These are phyloP conservation scores for Oropetium thomaeum DNA, from an alignment of 176 grass and related monocot species.

Conservation along the genomic window DNA sequence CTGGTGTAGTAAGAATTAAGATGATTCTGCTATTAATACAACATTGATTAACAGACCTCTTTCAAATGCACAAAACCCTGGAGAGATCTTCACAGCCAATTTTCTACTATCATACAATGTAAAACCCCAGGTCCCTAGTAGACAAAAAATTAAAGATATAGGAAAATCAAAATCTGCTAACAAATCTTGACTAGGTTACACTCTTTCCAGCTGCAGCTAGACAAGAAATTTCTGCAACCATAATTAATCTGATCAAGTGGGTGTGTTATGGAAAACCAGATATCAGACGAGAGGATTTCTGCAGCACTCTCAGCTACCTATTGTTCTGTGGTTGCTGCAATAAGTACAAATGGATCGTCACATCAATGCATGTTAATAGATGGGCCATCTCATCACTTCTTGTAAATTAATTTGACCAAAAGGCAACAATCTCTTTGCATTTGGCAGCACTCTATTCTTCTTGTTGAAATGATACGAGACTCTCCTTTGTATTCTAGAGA, in stretches of 20 bases:
- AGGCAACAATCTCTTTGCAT: too few relatives aligned
- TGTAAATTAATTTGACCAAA: constrained; percentile 7
- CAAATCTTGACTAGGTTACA: not conserved
- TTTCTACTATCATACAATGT: constrained; percentile 2
- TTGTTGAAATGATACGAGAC: too few relatives aligned
- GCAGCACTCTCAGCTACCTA: constrained; percentile 7
- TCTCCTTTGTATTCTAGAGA: too few relatives aligned
- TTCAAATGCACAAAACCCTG: not conserved
- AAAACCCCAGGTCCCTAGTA: not conserved
- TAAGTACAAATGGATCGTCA: not conserved
- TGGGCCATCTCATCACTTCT: constrained; percentile 9
- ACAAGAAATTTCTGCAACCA: not conserved
- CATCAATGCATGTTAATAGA: constrained; percentile 20
- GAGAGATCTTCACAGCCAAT: not conserved
- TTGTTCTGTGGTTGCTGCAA: not conserved
- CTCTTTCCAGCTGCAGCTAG: constrained; percentile 20
- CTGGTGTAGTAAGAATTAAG: too few relatives aligned
- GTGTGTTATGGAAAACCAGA: not conserved
- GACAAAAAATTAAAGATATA: constrained; percentile 29
- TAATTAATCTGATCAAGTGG: not conserved
- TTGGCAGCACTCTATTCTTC: too few relatives aligned
- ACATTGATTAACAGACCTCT: not conserved
- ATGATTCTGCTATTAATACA: not conserved
- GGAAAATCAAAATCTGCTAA: not conserved
- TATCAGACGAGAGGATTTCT: constrained; percentile 25